These are phyloP conservation scores for Aurifilum marmelostoma DNA, from an alignment of 2,329 filamentous ascomycete species.

Conservation along the genomic window DNA sequence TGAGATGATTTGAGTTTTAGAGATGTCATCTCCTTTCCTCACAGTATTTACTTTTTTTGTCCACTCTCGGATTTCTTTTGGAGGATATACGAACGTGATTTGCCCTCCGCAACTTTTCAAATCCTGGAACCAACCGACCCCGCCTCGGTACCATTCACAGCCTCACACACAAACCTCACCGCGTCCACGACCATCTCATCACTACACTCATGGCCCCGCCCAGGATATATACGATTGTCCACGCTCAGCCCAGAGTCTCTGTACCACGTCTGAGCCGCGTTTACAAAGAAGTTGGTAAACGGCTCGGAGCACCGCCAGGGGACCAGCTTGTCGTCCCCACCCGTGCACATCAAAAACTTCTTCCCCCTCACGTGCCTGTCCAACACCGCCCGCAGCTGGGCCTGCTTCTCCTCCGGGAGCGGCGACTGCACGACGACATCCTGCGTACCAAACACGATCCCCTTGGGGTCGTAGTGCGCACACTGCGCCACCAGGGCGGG, in stretches of 20 bases:
- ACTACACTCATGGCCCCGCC: constrained; percentile 71
- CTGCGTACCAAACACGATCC: constrained; percentile 65
- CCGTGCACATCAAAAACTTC: constrained; percentile 66
- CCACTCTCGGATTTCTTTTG: background rate
- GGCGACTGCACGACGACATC: constrained; percentile 41
- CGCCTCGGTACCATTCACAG: constrained; percentile 41
- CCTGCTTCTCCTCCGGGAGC: constrained; percentile 44
- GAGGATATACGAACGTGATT: background rate
- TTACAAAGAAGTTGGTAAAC: constrained; percentile 65
- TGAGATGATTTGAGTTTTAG: background rate
- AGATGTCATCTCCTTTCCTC: no score
- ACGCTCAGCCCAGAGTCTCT: constrained; percentile 59
- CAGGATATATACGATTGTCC: constrained; percentile 69
- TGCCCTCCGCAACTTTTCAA: background rate
- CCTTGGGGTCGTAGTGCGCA: constrained; percentile 72
- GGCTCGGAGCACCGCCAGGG: constrained; percentile 64
- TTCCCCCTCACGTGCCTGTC: constrained; percentile 61
- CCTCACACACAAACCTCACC: constrained; percentile 62
- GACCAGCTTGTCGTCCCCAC: constrained; percentile 71
- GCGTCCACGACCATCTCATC: constrained; percentile 69
- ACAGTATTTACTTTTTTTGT: no score
- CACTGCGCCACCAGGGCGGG: constrained; percentile 65
- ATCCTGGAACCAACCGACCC: constrained; percentile 31
- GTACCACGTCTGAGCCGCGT: constrained; percentile 56
- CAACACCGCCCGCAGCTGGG: constrained; percentile 49